phyloP scores from a whole-genome alignment of 495 filamentous ascomycete species.

The Parathielavia appendiculata region DNA sequence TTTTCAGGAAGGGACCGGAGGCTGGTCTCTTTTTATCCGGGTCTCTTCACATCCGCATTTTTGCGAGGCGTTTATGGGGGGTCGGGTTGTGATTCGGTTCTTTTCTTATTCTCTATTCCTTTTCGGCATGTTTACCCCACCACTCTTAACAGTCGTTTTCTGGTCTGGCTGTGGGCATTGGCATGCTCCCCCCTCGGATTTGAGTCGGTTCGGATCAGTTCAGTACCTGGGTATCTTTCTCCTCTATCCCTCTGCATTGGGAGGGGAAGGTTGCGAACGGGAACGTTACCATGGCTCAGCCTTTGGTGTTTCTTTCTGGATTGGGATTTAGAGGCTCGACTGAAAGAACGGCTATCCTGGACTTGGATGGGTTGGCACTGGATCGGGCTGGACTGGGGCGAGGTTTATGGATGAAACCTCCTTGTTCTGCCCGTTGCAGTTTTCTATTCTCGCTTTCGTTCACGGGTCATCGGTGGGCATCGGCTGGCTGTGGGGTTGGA shows the following conservation, averaged over 20 bases:
- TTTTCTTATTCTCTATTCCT: conserved; percentile 6
- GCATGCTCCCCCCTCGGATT: neutral
- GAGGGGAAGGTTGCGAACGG: neutral
- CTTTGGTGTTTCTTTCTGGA: neutral
- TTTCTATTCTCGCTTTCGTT: conserved; percentile 6
- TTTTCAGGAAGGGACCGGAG: neutral
- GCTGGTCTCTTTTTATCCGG: neutral
- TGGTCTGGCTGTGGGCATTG: neutral
- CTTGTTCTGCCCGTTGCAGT: neutral
- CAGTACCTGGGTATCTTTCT: neutral
- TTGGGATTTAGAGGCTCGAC: neutral
- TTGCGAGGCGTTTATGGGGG: neutral
- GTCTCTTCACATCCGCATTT: neutral
- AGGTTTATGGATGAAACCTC: neutral
- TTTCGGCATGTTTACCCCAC: neutral
- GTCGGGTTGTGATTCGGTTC: neutral
- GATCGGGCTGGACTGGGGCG: neutral
- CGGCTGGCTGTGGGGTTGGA: neutral
- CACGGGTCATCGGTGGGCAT: neutral
- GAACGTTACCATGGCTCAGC: neutral
- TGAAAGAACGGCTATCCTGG: neutral
- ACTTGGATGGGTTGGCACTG: neutral
- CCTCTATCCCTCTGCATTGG: neutral
- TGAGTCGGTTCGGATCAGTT: conserved; percentile 2
- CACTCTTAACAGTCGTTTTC: conserved; percentile 5